Evolutionary conservation across 1,139 yeast species (phyloP).

Genomic region (Ashbya aceris): DNA sequence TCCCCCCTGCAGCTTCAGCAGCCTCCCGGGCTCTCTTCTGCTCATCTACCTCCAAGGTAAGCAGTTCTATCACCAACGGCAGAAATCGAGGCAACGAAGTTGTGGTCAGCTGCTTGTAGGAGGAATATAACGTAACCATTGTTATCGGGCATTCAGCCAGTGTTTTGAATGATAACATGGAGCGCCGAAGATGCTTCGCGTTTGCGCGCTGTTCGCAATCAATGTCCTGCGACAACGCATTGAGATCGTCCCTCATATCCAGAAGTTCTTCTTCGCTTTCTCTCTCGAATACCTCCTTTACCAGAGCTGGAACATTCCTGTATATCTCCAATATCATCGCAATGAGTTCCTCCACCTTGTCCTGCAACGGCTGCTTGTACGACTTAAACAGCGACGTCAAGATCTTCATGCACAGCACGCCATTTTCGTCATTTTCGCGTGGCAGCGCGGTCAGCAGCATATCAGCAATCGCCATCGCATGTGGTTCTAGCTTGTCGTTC

Average conservation of each 20-base stretch:
- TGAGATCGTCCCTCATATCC: slow-evolving; percentile 6
- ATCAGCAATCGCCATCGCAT: slow-evolving; percentile 52
- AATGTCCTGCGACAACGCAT: slow-evolving; percentile 4
- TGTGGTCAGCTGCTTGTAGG: slow-evolving; percentile 69
- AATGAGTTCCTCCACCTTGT: slow-evolving; percentile 72
- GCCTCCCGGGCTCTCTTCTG: slow-evolving; percentile 60
- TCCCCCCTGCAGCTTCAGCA: slow-evolving; percentile 47
- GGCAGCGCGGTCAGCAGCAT: slow-evolving; percentile 53
- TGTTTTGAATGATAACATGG: slow-evolving; percentile 79
- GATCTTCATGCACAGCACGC: slow-evolving; percentile 82
- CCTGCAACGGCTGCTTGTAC: slow-evolving; percentile 59
- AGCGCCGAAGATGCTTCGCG: slow-evolving; percentile 33
- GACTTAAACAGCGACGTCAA: slow-evolving; percentile 84
- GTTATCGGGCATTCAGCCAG: slow-evolving; percentile 96
- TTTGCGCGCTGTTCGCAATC: slow-evolving; percentile 9
- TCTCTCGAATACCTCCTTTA: slow-evolving; percentile 49
- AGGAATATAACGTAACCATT: slow-evolving; percentile 82
- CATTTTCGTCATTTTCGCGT: slow-evolving; percentile 90
- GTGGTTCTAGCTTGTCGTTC: slow-evolving; percentile 74
- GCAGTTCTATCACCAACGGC: slow-evolving; percentile 70
- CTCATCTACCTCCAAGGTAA: slow-evolving; percentile 66
- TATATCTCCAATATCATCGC: slow-evolving; percentile 70
- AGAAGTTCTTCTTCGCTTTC: slow-evolving; percentile 7
- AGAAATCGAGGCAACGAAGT: slow-evolving; percentile 67
- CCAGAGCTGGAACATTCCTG: slow-evolving; percentile 70